Conservation (phyloP, 345 rosid species). For the Clausena lansium region DNA sequence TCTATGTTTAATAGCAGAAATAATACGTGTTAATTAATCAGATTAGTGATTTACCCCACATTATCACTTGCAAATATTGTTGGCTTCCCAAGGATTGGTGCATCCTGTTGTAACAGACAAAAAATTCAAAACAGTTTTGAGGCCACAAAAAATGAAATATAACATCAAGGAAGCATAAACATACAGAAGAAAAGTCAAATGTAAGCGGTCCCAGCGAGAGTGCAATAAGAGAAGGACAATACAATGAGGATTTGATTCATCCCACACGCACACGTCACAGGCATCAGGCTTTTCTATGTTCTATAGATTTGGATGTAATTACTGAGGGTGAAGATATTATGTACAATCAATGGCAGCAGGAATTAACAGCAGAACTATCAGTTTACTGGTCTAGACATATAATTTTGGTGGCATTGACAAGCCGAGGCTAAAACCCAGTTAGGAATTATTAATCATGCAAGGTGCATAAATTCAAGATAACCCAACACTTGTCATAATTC, state of each 20-base stretch:
- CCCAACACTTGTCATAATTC: background rate
- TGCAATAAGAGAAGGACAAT: background rate
- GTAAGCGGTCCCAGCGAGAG: background rate
- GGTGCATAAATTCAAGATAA: too few relatives aligned
- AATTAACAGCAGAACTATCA: background rate
- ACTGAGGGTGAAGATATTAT: too few relatives aligned
- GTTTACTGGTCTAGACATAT: background rate
- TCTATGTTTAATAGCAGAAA: background rate
- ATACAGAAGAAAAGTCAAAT: background rate
- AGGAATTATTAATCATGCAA: background rate
- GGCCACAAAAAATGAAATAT: background rate
- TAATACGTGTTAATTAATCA: background rate
- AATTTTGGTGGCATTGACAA: background rate
- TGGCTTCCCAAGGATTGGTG: slow-evolving; percentile 88
- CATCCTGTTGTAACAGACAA: slow-evolving; percentile 56
- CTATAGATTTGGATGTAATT: too few relatives aligned
- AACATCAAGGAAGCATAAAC: background rate
- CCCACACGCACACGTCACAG: too few relatives aligned
- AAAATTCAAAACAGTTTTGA: slow-evolving; percentile 1
- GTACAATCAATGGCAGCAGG: slow-evolving; percentile 10
- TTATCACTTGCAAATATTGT: slow-evolving; percentile 49
- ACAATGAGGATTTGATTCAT: too few relatives aligned
- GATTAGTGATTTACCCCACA: slow-evolving; percentile 54
- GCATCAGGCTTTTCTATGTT: too few relatives aligned
- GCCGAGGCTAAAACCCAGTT: background rate